These are phyloP conservation scores for Suhomyces tanzawaensis DNA, from an alignment of 805 yeast species.

Conservation along the genomic window DNA sequence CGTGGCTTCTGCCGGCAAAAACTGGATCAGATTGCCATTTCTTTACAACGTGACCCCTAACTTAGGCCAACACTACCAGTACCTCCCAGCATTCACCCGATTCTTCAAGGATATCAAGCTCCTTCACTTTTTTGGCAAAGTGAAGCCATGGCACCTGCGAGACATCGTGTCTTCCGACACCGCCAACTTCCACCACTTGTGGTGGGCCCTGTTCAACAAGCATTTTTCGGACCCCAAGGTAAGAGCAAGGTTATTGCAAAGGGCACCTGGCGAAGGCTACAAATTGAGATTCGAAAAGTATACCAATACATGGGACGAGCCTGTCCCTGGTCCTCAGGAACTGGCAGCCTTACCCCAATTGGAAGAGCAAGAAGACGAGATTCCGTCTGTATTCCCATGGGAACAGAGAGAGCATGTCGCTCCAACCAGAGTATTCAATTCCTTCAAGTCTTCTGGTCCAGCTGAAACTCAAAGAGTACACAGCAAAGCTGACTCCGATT, in stretches of 20 bases:
- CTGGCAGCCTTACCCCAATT: not conserved
- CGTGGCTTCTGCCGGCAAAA: constrained; percentile 19
- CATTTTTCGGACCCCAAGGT: constrained; percentile 15
- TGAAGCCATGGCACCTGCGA: constrained; percentile 32
- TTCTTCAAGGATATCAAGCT: constrained; percentile 27
- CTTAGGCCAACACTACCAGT: constrained; percentile 29
- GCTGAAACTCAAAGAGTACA: not conserved
- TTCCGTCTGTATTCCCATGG: constrained; percentile 29
- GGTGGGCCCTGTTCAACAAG: constrained; percentile 30
- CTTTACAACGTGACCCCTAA: constrained; percentile 35
- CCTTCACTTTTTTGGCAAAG: constrained; percentile 32
- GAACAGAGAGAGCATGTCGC: constrained; percentile 20
- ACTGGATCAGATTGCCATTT: constrained; percentile 33
- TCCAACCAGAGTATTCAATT: constrained; percentile 26
- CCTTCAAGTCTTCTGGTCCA: not conserved
- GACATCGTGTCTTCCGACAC: constrained; percentile 15
- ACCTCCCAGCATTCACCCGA: constrained; percentile 31
- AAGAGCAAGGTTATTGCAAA: constrained; percentile 14
- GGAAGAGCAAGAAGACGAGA: constrained; percentile 1
- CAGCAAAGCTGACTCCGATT: not conserved
- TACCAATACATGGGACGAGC: constrained; percentile 23
- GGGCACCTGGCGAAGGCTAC: constrained; percentile 20
- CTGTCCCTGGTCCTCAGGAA: constrained; percentile 1
- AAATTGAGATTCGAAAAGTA: constrained; percentile 19
- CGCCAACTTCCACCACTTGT: constrained; percentile 23